Base-by-base conservation (phyloP, 306 rosid genomes). In the Sindora glabra region DNA sequence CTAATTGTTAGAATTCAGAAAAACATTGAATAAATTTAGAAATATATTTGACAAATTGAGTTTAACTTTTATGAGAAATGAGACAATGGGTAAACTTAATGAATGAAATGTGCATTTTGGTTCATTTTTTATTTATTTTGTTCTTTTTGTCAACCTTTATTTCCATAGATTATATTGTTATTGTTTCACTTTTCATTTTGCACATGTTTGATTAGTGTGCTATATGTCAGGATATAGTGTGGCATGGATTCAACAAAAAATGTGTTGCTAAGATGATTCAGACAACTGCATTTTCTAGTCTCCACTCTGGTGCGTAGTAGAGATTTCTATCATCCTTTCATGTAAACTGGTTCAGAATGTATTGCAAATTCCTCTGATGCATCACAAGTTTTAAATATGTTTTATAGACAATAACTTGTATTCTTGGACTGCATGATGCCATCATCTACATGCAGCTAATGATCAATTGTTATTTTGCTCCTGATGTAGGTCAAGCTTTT, bases 211-310 rank as follows among this genome's bases (percentile, higher is more conserved):
- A 9, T 0, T 19, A 16, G 19, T 64, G 32, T 45, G 55, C 56
- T 59, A 24, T 58, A 54, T 72, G 44, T 44, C 83, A 94, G 97
- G 85, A 80, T 66, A 77, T 86, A 32, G 68, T 89, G 30, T 75
- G 72, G 80, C 67, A 69, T 57, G 95, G 73, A 62, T 86, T 89
- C 70, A 51, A 75, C 50, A 94, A 83, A 76, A 67, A 45, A 14
- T 94, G 99, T 74, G 58, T 74, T 16, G 95, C 89, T n/a, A 84
- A 71, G 83, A 56, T 86, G 94, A 62, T 94, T 59, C 97, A 69
- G 74, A 78, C 32, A 49, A 82, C 81, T 10, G 74, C 82, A 22
- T 68, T 38, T 77, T 80, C 95, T 58, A 80, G 85, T 56, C 86
- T 87, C 49, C 75, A 82, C 63, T 82, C 65, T 72, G 99, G 99